Conservation (phyloP, 768 basidiomycete genomes). For the Phylloporus arenicola region DNA sequence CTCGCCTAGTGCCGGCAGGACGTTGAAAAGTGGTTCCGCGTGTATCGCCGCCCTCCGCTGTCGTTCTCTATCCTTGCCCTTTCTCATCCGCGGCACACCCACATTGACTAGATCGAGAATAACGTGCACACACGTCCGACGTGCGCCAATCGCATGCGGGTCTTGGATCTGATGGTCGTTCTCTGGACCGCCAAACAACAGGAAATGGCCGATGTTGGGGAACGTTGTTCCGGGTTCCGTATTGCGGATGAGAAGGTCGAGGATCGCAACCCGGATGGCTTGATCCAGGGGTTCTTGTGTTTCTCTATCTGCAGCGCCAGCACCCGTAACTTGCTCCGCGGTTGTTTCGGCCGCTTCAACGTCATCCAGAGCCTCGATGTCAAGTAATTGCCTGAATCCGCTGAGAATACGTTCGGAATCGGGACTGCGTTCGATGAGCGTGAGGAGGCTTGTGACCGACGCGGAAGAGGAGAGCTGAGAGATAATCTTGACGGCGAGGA, state of each 20-base stretch:
- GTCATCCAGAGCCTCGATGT: constrained; percentile 56
- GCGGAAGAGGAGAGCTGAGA: constrained; percentile 59
- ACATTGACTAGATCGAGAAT: constrained; percentile 71
- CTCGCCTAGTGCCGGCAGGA: constrained; percentile 76
- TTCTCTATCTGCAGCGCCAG: constrained; percentile 59
- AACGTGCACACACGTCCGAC: constrained; percentile 70
- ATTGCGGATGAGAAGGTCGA: constrained; percentile 77
- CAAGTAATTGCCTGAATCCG: constrained; percentile 68
- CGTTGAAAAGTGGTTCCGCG: constrained; percentile 51
- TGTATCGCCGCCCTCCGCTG: constrained; percentile 25
- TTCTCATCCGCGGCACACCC: constrained; percentile 59
- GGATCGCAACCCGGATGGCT: constrained; percentile 66
- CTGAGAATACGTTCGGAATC: constrained; percentile 83
- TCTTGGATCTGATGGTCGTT: constrained; percentile 67
- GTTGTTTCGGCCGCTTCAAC: constrained; percentile 52
- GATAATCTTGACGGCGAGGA: constrained; percentile 77
- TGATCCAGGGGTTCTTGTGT: constrained; percentile 49
- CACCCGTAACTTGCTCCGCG: constrained; percentile 63
- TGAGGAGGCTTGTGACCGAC: constrained; percentile 67
- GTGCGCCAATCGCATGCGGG: constrained; percentile 67
- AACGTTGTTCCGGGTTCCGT: constrained; percentile 57
- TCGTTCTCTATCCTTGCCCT: constrained; percentile 35
- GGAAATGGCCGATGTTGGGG: constrained; percentile 84
- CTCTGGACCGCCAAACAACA: constrained; percentile 68
- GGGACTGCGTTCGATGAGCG: constrained; percentile 71